phyloP scores from a whole-genome alignment of 371 early-diverging fungal species.

The Mucor mucedo region DNA sequence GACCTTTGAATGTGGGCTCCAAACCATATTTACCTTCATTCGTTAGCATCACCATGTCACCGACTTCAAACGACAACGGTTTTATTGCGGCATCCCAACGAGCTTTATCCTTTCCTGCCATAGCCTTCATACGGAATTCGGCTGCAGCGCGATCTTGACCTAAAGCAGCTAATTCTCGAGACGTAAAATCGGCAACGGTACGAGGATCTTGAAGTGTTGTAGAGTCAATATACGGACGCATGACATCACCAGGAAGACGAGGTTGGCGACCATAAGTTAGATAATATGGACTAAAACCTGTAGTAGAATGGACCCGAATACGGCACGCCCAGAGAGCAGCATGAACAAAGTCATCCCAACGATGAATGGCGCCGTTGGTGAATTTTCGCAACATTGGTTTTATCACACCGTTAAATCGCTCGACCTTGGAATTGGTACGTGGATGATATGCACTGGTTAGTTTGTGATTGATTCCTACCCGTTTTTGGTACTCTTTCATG shows the following conservation, averaged over 20 bases:
- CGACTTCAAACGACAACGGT: conserved; percentile 2
- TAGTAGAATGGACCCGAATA: conserved; percentile 11
- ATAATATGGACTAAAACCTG: conserved; percentile 23
- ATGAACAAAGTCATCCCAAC: conserved; percentile 26
- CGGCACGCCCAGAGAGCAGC: conserved; percentile 20
- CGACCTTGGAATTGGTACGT: conserved; percentile 25
- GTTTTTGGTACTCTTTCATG: conserved; percentile 4
- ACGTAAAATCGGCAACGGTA: conserved; percentile 9
- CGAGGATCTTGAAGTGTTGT: conserved; percentile 20
- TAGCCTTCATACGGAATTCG: conserved; percentile 9
- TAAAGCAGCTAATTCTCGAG: conserved; percentile 2
- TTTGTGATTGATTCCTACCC: conserved; percentile 3
- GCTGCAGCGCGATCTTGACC: conserved; percentile 22
- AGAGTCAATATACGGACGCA: conserved; percentile 29
- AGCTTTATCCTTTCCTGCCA: conserved; percentile 24
- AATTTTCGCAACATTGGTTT: conserved; percentile 25
- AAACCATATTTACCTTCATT: conserved; percentile 15
- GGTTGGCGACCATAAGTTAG: conserved; percentile 29
- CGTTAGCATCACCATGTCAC: conserved; percentile 12
- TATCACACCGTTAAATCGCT: conserved; percentile 17
- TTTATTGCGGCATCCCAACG: conserved; percentile 27
- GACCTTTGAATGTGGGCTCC: conserved; percentile 17
- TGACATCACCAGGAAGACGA: conserved; percentile 16
- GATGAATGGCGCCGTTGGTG: conserved; percentile 11
- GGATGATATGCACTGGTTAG: conserved; percentile 32